Evolutionary conservation across 1,284 basidiomycete species (phyloP).

Genomic region (Entoloma clypeatum): DNA sequence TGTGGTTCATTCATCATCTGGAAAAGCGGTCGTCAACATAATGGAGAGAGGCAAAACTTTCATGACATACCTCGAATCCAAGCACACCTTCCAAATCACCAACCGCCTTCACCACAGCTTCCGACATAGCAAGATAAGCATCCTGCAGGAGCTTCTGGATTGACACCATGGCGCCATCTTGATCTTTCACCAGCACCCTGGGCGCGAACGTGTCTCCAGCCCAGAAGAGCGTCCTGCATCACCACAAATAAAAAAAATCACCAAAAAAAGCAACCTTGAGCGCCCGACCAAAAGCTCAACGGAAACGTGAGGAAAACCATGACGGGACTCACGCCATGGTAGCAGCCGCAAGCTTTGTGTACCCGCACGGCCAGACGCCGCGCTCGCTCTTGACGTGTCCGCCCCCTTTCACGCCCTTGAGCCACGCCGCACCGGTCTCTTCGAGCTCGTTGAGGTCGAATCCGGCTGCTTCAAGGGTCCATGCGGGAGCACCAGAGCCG

Average conservation of each 20-base stretch:
- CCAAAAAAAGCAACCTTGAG: no score
- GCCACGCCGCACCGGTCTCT: slow-evolving; percentile 80
- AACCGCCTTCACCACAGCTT: slow-evolving; percentile 63
- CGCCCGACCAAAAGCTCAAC: no score
- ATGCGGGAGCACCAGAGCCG: slow-evolving; percentile 89
- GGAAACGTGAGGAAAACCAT: slow-evolving; percentile 4
- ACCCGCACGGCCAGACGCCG: slow-evolving; percentile 88
- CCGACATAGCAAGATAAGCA: slow-evolving; percentile 81
- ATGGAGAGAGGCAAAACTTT: not conserved
- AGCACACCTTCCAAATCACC: slow-evolving; percentile 76
- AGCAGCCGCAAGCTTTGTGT: slow-evolving; percentile 83
- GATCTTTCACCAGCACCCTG: slow-evolving; percentile 54
- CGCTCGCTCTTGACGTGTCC: slow-evolving; percentile 68
- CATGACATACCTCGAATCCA: slow-evolving; percentile 75
- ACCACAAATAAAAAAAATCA: no score
- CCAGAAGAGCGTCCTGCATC: slow-evolving; percentile 81
- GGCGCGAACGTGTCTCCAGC: slow-evolving; percentile 84
- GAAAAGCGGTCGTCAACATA: not conserved
- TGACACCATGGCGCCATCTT: slow-evolving; percentile 48
- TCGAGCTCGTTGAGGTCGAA: slow-evolving; percentile 78
- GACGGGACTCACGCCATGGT: slow-evolving; percentile 88
- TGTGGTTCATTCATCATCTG: slow-evolving; percentile 97
- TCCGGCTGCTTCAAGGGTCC: slow-evolving; percentile 79
- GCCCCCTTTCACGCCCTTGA: slow-evolving; percentile 74
- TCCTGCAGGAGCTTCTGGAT: slow-evolving; percentile 85